Evolutionary conservation across 352 stramenopile genomes (phyloP), one percentile per base, ranked within the genome.

Genomic region (Phytophthora vignae): DNA sequence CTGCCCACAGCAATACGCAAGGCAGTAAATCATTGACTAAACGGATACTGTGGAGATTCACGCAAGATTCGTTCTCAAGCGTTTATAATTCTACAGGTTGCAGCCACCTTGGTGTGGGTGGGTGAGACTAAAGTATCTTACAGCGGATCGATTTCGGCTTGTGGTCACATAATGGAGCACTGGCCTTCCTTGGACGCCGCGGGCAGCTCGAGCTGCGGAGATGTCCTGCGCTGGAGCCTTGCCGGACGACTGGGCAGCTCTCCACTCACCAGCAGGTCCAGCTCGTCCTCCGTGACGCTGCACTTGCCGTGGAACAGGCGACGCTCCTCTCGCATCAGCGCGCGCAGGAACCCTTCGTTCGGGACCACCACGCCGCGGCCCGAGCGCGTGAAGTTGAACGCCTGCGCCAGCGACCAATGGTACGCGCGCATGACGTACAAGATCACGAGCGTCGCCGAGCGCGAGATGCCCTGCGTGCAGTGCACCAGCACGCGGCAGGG

Each of bases 401-500:
- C 84, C n/a, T 79, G 70, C 11, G 87, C 81, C 40, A 93, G 73
- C 33, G 86, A 90, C 79, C 77, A 85, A 25, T 70, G 46, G 31
- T 85, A 71, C 14, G 78, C 64, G 40, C 84, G 85, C 84, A 94
- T 92, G 27, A 94, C 64, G 58, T 88, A 92, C 63, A 90, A 77
- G 74, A 92, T 71, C 56, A 90, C 84, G 17, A 94, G 80, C 42
- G 82, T 94, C 52, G 83, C 79, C 0, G 83, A 94, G 5, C 86
- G 79, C 15, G 86, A 93, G 50, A 91, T 90, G 55, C 86, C 86
- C 17, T 94, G 84, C 19, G 84, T 91, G 63, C 84, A 92, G 60
- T 92, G 86, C 57, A 93, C 86, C 27, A 93, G 68, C 61, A 93
- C 82, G 7, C 84, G 82, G 29, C 73, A 80, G 11, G 67, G 74